phyloP scores from a whole-genome alignment of 2,329 filamentous ascomycete species.

The Dothidotthia symphoricarpi region DNA sequence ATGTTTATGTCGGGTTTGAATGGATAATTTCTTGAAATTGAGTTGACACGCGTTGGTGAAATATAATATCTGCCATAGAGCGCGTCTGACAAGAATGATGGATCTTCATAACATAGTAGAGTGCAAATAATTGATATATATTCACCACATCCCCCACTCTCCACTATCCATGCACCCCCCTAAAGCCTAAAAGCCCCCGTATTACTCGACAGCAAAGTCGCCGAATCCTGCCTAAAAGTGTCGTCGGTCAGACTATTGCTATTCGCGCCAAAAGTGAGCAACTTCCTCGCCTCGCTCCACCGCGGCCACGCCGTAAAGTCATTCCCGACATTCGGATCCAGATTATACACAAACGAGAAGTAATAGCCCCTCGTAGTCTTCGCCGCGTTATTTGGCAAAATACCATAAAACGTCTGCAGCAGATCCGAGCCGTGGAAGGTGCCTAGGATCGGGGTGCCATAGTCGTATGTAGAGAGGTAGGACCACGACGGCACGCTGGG shows the following conservation, averaged over 20 bases:
- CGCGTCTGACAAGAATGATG: no score
- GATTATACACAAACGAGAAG: slow-evolving; percentile 66
- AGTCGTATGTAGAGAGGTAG: slow-evolving; percentile 71
- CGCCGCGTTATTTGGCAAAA: slow-evolving; percentile 62
- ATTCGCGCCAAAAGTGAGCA: slow-evolving; percentile 52
- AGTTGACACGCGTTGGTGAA: no score
- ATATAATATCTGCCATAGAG: no score
- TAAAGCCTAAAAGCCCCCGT: no score
- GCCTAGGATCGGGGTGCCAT: slow-evolving; percentile 68
- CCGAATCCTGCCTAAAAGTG: slow-evolving; percentile 50
- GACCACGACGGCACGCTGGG: slow-evolving; percentile 67
- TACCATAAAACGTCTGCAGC: slow-evolving; percentile 65
- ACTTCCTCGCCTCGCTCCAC: slow-evolving; percentile 51
- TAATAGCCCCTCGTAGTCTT: slow-evolving; percentile 66
- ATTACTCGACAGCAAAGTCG: no score
- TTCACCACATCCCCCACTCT: no score
- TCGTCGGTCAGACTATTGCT: slow-evolving; percentile 45
- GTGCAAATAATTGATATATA: no score
- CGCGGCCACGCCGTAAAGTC: slow-evolving; percentile 52
- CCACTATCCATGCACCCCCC: no score
- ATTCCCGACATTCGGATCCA: slow-evolving; percentile 64
- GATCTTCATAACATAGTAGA: no score
- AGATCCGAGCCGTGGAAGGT: slow-evolving; percentile 74
- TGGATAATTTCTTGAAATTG: no score
- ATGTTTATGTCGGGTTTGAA: no score